Base-by-base conservation (phyloP, 306 rosid species). In the Cucurbita maxima region DNA sequence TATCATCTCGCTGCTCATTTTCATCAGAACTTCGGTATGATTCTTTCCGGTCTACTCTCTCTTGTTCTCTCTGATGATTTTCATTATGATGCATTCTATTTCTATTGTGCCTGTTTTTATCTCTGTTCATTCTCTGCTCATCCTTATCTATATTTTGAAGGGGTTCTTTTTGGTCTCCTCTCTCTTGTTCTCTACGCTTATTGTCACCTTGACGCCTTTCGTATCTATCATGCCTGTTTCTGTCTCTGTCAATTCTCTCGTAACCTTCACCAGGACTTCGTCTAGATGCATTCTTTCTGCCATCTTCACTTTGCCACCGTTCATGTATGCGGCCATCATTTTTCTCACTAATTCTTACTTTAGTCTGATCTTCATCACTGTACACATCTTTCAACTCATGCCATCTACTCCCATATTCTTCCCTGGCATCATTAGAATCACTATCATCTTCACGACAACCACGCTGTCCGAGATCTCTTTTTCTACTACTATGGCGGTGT, bases 211-310 rank as follows among this genome's bases (percentile, higher is more conserved):
- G 20, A 62, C 8, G 76, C 19, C 75, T 52, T 34, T 76, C 58
- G 25, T 76, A 77, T 5, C 82, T 51, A 30, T 72, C 86, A n/a
- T 61, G 79, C 63, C 30, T 70, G 20, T 18, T 75, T 60, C 55
- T 59, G 5, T 79, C 82, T 72, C 61, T 72, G 56, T 70, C 78
- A 34, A 72, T 44, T 66, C 69, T 52, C 82, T 84, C 81, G 4
- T 78, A 83, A 50, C 83, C 88, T 76, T 86, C 87, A 18, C 60
- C 79, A 41, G 71, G 72, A 71, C 60, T 76, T 66, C 63, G 73
- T 37, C 10, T 66, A 47, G 78, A 72, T 64, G 44, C 80, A 62
- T 77, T 77, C 38, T 64, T 71, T 40, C 41, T 78, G 66, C n/a
- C 51, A 13, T 43, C 64, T 6, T 62, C 83, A 57, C 71, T 76